phyloP scores from a whole-genome alignment of 2,329 filamentous ascomycete genomes.

The Hirsutella rhossiliensis region DNA sequence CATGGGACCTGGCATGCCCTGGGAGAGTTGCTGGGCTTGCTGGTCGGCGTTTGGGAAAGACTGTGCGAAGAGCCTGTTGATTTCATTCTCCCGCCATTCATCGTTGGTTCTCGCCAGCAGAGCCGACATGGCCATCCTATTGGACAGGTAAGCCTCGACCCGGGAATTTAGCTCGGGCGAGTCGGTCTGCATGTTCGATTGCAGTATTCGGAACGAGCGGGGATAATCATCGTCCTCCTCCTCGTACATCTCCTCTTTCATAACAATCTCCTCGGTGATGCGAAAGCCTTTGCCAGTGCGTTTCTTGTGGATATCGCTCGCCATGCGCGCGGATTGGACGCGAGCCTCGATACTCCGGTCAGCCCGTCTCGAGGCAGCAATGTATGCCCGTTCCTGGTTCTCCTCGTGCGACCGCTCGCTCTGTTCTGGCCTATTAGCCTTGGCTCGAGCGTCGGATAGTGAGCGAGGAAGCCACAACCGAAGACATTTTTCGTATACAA shows the following conservation, averaged over 20 bases:
- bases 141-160: constrained; percentile 36
- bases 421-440: constrained; percentile 21
- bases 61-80: constrained; percentile 34
- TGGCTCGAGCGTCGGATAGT: no score
- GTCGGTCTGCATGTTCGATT: constrained; percentile 47
- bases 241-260: constrained; percentile 92
- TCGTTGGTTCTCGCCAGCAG: constrained; percentile 23
- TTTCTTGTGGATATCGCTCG: constrained; percentile 83
- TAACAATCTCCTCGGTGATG: constrained; percentile 75
- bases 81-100: constrained; percentile 29
- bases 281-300: constrained; percentile 72
- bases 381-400: constrained; percentile 81
- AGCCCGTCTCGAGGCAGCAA: constrained; percentile 76
- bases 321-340: constrained; percentile 74
- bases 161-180: constrained; percentile 50
- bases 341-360: constrained; percentile 82
- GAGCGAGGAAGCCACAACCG: no score
- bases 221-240: constrained; percentile 79
- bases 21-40: constrained; percentile 8
- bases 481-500: no score
- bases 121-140: constrained; percentile 29
- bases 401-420: constrained; percentile 68
- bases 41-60: constrained; percentile 28
- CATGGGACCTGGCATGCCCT: neutral
- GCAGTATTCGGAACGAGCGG: constrained; percentile 51